Base-by-base conservation (phyloP, 257 asterid genomes). In the Penstemon barbatus region DNA sequence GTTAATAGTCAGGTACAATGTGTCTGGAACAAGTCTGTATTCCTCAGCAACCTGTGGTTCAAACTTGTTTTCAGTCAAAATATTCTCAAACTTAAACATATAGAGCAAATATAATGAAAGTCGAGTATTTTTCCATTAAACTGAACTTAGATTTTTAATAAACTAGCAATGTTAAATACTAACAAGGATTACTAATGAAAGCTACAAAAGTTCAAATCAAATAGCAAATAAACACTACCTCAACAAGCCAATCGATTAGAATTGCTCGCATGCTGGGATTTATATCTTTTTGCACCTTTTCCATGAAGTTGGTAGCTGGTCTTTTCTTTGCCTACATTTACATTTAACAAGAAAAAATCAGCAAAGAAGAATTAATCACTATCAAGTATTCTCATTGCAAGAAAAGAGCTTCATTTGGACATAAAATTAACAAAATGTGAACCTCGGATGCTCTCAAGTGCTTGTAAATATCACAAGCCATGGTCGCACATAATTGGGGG, bases 401-500 rank as follows among this genome's bases (percentile, higher is more conserved):
- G 33, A 25, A 25, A 25, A 25, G 33, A 25, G 33, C 33, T 0
- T 25, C 33, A 33, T 39, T 40, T 8, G 9, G 36, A 7, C 5
- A 3, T 11, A 40, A 59, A 12, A 45, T 43, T 61, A 11, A 43
- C n/a, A 46, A 71, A 25, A 25, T 25, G 33, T 33, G 45, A 58
- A 89, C 97, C 99, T 88, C 97, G 18, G 97, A 82, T 61, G 90
- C 97, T 75, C 97, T 79, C 83, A 93, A 72, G 75, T 90, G 95
- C 75, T 84, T 85, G 89, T 90, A 93, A 37, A 90, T 90, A 68
- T 90, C 99, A 75, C 92, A 88, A 66, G 97, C 96, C 48, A 90
- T 85, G 72, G 97, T 82, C 61, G 97, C 92, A 75, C 97, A 93
- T 36, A 88, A 62, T 70, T 87, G 99, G 2, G 99, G 96, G 60